Base-by-base conservation (phyloP, 208 protist genomes). In the Leishmania amazonensis region DNA sequence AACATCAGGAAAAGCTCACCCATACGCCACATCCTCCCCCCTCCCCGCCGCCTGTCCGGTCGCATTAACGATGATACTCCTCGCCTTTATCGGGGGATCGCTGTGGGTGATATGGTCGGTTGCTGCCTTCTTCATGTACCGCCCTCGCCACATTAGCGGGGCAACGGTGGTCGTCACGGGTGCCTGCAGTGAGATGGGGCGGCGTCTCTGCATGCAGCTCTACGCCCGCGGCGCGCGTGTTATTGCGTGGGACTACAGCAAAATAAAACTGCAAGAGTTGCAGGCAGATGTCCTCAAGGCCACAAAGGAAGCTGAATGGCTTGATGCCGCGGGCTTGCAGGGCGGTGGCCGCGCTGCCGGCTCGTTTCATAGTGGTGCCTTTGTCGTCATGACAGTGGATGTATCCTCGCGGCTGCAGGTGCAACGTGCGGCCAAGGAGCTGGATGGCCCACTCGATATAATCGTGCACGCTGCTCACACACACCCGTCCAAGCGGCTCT, bases 91-190 rank as follows among this genome's bases (percentile, higher is more conserved):
- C 24, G 85, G 81, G n/a, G 76, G 86, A 17, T 85, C 81, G 15
- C 67, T 92, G 40, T 93, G 89, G 87, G 31, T 91, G 0, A n/a
- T 90, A 35, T 94, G 92, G 92, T 83, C 75, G 5, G 54, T 88
- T 8, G 91, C 88, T 70, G 70, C 79, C 74, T 78, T 88, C 67
- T 84, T 94, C 24, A 76, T 73, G 17, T 93, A 94, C 71, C 84
- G 83, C 45, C 64, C 79, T 15, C 85, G 73, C 17, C 79, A 70
- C 38, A 70, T 92, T 47, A 67, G 57, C 24, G 88, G 90, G 21
- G 89, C 92, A 76, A 89, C 83, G 4, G 88, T 96, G 40, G 78
- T 96, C 11, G 82, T 96, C n/a, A 93, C 86, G 0, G 92, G 92
- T 28, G 92, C 89, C 38, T 87, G 83, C 76, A 85, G 83, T 57